Evolutionary conservation across 2,329 filamentous ascomycete genomes (phyloP).

Genomic region (Nothophoma quercina): DNA sequence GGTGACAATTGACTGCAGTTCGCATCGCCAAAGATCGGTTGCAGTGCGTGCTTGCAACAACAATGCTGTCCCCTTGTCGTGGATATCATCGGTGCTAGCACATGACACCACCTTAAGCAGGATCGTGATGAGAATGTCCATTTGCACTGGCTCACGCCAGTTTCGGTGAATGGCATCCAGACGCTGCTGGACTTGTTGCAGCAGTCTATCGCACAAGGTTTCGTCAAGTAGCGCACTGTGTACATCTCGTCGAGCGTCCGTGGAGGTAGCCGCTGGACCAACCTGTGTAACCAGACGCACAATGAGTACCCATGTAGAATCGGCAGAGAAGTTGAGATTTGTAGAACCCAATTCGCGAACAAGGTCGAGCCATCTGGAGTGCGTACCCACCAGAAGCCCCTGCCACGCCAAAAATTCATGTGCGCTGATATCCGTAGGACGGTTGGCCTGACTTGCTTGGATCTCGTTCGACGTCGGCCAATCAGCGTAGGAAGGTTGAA

Average conservation of each 20-base stretch:
- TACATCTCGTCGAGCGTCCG: slow-evolving; percentile 50
- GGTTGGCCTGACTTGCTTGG: slow-evolving; percentile 59
- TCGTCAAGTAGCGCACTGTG: slow-evolving; percentile 62
- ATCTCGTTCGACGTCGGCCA: slow-evolving; percentile 63
- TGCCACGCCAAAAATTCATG: slow-evolving; percentile 65
- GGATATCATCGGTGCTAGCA: slow-evolving; percentile 22
- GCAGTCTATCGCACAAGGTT: slow-evolving; percentile 58
- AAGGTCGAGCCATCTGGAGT: slow-evolving; percentile 58
- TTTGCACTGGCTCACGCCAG: slow-evolving; percentile 66
- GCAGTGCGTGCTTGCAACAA: slow-evolving; percentile 55
- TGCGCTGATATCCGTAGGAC: slow-evolving; percentile 56
- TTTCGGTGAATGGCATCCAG: slow-evolving; percentile 60
- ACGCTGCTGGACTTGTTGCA: slow-evolving; percentile 57
- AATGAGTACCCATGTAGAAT: slow-evolving; percentile 60
- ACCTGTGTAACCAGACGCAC: slow-evolving; percentile 62
- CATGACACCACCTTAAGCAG: slow-evolving; percentile 52
- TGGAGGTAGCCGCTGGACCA: slow-evolving; percentile 56
- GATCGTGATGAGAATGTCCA: slow-evolving; percentile 66
- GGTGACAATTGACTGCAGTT: slow-evolving; percentile 53
- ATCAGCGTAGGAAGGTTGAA: slow-evolving; percentile 28
- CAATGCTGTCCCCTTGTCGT: slow-evolving; percentile 30
- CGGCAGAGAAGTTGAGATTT: slow-evolving; percentile 67
- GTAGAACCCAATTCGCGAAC: slow-evolving; percentile 60
- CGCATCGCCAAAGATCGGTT: slow-evolving; percentile 60
- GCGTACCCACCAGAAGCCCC: slow-evolving; percentile 55